Conservation (phyloP, 768 basidiomycete species). For the Pleurotus tuber-regium region DNA sequence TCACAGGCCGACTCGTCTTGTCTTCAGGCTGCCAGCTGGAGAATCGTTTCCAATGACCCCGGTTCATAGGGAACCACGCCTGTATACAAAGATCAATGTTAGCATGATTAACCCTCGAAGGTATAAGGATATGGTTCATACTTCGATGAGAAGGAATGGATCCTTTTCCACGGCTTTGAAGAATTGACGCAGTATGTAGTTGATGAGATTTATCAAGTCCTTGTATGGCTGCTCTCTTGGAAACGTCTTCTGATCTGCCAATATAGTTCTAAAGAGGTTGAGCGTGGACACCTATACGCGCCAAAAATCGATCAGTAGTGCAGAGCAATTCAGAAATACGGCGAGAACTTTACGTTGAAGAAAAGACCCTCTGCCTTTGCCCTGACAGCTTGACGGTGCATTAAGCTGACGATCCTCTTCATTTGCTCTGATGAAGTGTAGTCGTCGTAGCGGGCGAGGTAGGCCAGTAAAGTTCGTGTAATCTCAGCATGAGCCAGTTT, state of each 20-base stretch:
- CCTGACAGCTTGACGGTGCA: constrained; percentile 89
- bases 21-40: constrained; percentile 72
- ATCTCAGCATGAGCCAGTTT: constrained; percentile 89
- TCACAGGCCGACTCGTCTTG: constrained; percentile 32
- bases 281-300: constrained; percentile 81
- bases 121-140: constrained; percentile 31
- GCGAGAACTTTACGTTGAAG: constrained; percentile 92
- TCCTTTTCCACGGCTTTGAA: constrained; percentile 89
- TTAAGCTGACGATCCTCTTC: constrained; percentile 83
- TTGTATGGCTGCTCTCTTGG: constrained; percentile 78
- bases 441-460: constrained; percentile 82
- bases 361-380: constrained; percentile 93
- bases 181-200: constrained; percentile 86
- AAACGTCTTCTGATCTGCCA: constrained; percentile 76
- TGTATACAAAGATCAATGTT: constrained; percentile 28
- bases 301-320: too few relatives aligned
- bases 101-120: too few relatives aligned
- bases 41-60: constrained; percentile 81
- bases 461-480: constrained; percentile 77
- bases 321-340: too few relatives aligned
- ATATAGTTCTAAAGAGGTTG: constrained; percentile 81
- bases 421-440: constrained; percentile 79
- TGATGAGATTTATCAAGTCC: constrained; percentile 82
- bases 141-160: constrained; percentile 87
- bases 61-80: constrained; percentile 90